Evolutionary conservation across 2,329 filamentous ascomycete species (phyloP), one percentile per base, ranked within the genome.

Genomic region (Botrytis hyacinthi): DNA sequence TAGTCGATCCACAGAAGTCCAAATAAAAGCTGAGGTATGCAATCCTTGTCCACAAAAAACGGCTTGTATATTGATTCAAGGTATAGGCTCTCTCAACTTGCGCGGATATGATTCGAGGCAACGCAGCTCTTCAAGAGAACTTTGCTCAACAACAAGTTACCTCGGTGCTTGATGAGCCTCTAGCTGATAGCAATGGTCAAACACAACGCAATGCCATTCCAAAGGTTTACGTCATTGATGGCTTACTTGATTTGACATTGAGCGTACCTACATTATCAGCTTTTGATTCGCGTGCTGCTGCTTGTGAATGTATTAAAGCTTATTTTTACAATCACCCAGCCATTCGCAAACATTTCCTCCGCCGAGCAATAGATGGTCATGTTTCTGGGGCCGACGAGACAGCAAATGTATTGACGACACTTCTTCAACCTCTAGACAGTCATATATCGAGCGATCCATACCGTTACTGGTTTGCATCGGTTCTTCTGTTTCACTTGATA

Each of bases 181-280:
- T 77, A 67, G 80, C 60, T 57, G 78, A 71, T 76, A 78, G 76
- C 73, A 83, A 84, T 74, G 85, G 83, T 46, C 83, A 85, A 63
- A 78, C 81, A 35, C 78, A 81, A 60, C 83, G 81, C 75, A 89
- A 89, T 74, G 86, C 85, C n/a, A 82, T 86, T 16, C 83, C 86
- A 22, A 88, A 88, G 73, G 90, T 95, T 48, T 97, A 97, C 82
- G 94, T 99, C 44, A 97, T 99, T 79, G 95, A 98, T 82, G 96
- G 93, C 1, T 85, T 99, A 29, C 86, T 99, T 66, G 94, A 98
- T 78, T 84, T 98, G 61, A 91, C 92, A 0, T 85, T 99, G 14
- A 90, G 90, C 73, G 85, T 92, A 35, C 87, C 91, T 44, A 85
- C 90, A 0, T 83, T 89, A 32, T 87, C 90, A 70, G 86, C 92